Conservation (phyloP, 257 asterid genomes). For the Solanum chiquidenum region DNA sequence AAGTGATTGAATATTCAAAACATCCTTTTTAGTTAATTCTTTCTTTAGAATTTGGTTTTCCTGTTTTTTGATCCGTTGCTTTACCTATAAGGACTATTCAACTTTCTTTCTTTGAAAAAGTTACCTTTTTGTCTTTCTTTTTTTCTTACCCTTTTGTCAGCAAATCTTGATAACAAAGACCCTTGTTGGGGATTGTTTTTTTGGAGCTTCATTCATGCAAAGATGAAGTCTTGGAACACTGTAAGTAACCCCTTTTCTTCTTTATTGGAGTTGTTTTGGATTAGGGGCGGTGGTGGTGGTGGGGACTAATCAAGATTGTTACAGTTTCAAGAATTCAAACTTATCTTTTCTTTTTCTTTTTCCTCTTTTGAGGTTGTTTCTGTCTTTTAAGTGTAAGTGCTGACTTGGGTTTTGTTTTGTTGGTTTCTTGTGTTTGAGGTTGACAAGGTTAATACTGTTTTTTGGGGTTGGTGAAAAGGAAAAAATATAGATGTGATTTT, state of each 20-base stretch:
- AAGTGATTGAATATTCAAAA: neutral
- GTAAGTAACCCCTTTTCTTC: conserved; percentile 18
- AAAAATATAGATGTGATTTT: neutral
- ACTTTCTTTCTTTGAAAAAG: conserved; percentile 19
- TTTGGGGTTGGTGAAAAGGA: neutral
- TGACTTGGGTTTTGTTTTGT: neutral
- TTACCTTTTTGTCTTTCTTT: neutral
- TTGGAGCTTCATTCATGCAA: conserved; percentile 9
- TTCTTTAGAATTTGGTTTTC: conserved; percentile 13
- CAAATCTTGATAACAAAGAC: neutral
- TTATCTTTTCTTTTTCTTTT: neutral
- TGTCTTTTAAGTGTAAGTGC: neutral
- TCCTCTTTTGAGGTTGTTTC: neutral
- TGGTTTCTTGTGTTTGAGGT: neutral
- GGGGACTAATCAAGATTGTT: neutral
- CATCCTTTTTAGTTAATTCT: conserved; percentile 31
- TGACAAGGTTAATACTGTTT: neutral
- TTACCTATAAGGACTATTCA: conserved; percentile 3
- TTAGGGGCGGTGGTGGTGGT: neutral
- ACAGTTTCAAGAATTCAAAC: neutral
- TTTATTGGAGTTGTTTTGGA: neutral
- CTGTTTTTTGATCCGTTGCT: conserved; percentile 34
- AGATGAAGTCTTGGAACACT: conserved; percentile 26
- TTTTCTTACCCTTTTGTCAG: neutral
- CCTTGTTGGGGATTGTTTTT: neutral